Evolutionary conservation across 176 grass and related monocot species (phyloP), one percentile per base, ranked within the genome.

Genomic region (Typha latifolia): DNA sequence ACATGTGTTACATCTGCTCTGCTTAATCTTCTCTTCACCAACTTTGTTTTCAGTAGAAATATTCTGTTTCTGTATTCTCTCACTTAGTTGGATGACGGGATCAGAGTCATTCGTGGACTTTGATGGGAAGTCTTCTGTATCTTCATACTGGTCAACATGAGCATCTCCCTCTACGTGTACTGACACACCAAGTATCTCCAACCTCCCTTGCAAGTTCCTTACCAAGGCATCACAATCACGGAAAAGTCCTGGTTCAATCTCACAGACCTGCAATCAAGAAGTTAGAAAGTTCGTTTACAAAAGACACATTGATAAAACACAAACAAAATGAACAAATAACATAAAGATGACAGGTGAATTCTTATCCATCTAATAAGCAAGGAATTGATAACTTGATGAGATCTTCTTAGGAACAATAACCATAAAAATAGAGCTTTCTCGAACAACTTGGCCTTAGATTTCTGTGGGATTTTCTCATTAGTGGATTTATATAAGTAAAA

Each of bases 111-210:
- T 79, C 7, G 51, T 70, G 49, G 81, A 75, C 7, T 49, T 75
- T 55, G 80, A 50, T 18, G 66, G 80, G 47, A 73, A n/a, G 63
- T 86, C 76, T 63, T 84, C 78, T 1, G 68, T 14, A 24, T 67
- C 62, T 19, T 84, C 83, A 56, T 82, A 88, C 3, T 65, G 70
- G 15, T 85, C 85, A 34, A 86, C 81, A 49, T 85, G 82, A 12
- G 80, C 52, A 53, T 87, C 83, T 66, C 78, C 69, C 61, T 92
- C 94, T 1, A 31, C 52, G 13, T 86, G 93, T 0, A 74, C 63
- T 14, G 81, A 92, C 21, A 90, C 81, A 4, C 80, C 77, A 16
- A 97, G 79, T 66, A 97, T 85, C 84, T 92, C 93, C 66, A 97
- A 66, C 66, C 83, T 86, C 12, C 88, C 85, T 63, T 90, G 76